Evolutionary conservation across 352 stramenopile genomes (phyloP), one percentile per base, ranked within the genome.

Genomic region (Phytophthora kernoviae): DNA sequence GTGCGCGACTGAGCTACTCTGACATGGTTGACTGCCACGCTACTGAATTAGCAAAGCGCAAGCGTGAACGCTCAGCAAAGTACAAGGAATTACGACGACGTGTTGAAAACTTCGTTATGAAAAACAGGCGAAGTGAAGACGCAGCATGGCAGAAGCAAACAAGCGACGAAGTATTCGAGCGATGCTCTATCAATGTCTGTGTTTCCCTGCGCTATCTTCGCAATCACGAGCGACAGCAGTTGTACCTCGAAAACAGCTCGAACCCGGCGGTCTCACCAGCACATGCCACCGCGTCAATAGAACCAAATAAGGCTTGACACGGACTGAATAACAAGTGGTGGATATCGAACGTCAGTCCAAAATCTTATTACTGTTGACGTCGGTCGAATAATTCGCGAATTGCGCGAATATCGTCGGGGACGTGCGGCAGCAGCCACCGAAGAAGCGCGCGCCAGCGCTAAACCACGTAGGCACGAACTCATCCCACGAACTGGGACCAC

Each of bases 391-490:
- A 83, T 34, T 73, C 59, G 50, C 77, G 82, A 54, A 92, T 87
- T 36, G 62, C 58, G 46, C 75, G 57, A 57, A 96, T 92, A 55
- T 91, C 84, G 36, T 77, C 62, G 15, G 87, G 0, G 79, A 76
- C 15, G 87, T 96, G 30, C 87, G 81, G 75, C 87, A 96, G 68
- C 87, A 96, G 39, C 84, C 87, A 8, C 87, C 87, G 47, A 96
- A 88, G 54, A 94, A 80, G 32, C 79, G 78, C 17, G 82, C 87
- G 26, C 84, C 87, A 12, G 80, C 81, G 33, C 78, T 69, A 44
- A 81, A 81, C 87, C 87, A 96, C 60, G 82, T 81, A 21, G 73
- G 70, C 9, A 81, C 40, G 18, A 73, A 87, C 30, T 73, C 61
- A 24, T 84, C 70, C 79, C 86, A 93, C 1, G 78, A 83, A 34